Conservation (phyloP, 2,329 filamentous ascomycete species). For the Phaeosphaeria sp. region DNA sequence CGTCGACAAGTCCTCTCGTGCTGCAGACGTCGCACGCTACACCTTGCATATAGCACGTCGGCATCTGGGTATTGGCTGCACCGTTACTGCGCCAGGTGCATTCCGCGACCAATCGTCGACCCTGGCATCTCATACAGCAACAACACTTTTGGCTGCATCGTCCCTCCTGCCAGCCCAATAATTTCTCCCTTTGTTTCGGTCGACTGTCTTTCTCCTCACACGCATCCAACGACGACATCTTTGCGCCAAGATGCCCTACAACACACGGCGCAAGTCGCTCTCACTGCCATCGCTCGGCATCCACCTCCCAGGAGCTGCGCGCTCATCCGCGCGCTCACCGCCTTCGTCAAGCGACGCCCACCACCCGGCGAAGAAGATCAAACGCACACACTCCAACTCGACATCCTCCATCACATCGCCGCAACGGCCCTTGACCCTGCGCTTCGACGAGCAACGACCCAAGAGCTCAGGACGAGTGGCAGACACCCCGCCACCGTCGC, state of each 20-base stretch:
- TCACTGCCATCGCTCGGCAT: constrained; percentile 93
- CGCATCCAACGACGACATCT: constrained; percentile 16
- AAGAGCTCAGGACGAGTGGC: constrained; percentile 54
- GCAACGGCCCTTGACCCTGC: constrained; percentile 53
- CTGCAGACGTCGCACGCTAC: constrained; percentile 38
- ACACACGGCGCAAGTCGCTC: constrained; percentile 94
- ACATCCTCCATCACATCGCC: constrained; percentile 53
- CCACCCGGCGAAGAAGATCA: constrained; percentile 67
- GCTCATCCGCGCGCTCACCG: constrained; percentile 59
- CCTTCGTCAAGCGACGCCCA: constrained; percentile 63
- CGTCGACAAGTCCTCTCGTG: constrained; percentile 9
- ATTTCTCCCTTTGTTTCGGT: constrained; percentile 16
- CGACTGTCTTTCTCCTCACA: constrained; percentile 3
- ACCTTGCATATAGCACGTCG: constrained; percentile 29
- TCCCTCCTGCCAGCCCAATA: constrained; percentile 33
- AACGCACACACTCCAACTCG: constrained; percentile 72
- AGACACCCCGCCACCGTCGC: constrained; percentile 82
- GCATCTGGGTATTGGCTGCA: constrained; percentile 38
- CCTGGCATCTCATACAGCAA: constrained; percentile 37
- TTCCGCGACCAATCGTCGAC: constrained; percentile 44
- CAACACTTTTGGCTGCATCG: constrained; percentile 34
- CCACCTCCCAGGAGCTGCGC: constrained; percentile 68
- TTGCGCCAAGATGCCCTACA: constrained; percentile 77
- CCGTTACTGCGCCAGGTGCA: constrained; percentile 27
- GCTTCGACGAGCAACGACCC: constrained; percentile 55